phyloP scores from a whole-genome alignment of 2,329 filamentous ascomycete genomes.

The Nannizzia gypsea region DNA sequence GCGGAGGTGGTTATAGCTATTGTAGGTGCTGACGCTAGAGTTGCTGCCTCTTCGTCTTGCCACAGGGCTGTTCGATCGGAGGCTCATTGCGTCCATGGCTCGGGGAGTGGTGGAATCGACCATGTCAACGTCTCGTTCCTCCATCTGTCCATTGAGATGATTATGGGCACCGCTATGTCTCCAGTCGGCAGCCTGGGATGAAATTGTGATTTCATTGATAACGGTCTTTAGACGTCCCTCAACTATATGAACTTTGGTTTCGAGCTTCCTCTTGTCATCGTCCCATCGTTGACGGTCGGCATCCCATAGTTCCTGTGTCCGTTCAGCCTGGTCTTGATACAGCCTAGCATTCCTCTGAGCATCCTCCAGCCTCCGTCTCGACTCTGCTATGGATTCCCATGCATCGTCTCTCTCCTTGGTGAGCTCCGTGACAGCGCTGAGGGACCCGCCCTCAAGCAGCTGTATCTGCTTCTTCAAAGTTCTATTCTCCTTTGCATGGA shows the following conservation, averaged over 20 bases:
- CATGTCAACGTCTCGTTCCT: conserved; percentile 46
- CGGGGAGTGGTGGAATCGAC: conserved; percentile 42
- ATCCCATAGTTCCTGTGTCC: conserved; percentile 68
- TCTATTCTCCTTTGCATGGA: conserved; percentile 61
- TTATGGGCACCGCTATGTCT: not conserved
- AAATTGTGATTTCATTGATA: conserved; percentile 61
- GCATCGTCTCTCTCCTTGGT: conserved; percentile 77
- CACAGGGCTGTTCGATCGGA: conserved; percentile 58
- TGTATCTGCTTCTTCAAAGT: conserved; percentile 76
- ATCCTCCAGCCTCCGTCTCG: conserved; percentile 63
- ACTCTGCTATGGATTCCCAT: conserved; percentile 57
- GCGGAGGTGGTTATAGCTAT: conserved; percentile 42
- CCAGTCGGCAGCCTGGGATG: conserved; percentile 22
- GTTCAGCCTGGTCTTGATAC: conserved; percentile 72
- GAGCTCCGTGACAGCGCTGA: conserved; percentile 72
- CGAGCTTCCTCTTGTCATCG: conserved; percentile 65
- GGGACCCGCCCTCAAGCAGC: conserved; percentile 74
- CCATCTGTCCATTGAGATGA: conserved; percentile 17
- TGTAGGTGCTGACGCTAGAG: conserved; percentile 41
- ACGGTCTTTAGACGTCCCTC: conserved; percentile 75
- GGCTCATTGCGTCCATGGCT: conserved; percentile 57
- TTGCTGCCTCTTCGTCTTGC: conserved; percentile 48
- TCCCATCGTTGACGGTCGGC: conserved; percentile 78
- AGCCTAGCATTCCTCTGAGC: conserved; percentile 64
- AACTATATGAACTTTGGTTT: conserved; percentile 78